phyloP scores from a whole-genome alignment of 1,139 yeast species.

The Petasospora fabianii region DNA sequence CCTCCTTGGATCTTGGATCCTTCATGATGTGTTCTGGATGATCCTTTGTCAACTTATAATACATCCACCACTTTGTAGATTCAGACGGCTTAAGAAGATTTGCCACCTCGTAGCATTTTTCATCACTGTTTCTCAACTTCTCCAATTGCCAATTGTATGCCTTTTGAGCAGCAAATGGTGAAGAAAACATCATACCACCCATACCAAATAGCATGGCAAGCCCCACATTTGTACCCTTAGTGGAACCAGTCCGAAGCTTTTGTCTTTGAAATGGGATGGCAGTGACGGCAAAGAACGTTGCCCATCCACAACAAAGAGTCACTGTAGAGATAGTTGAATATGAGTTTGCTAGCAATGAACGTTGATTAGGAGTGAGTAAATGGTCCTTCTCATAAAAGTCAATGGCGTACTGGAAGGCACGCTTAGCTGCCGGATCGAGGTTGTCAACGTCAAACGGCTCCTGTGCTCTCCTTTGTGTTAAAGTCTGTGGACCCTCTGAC shows the following conservation, averaged over 20 bases:
- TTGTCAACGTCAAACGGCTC: conserved; percentile 11
- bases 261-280: conserved; percentile 31
- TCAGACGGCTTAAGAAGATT: conserved; percentile 30
- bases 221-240: conserved; percentile 34
- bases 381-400: conserved; percentile 27
- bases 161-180: conserved; percentile 30
- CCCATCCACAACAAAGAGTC: conserved; percentile 30
- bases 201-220: conserved; percentile 32
- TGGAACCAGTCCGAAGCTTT: conserved; percentile 29
- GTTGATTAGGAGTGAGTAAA: conserved; percentile 18
- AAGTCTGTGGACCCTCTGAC: too few relatives aligned
- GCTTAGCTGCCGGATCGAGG: conserved; percentile 17
- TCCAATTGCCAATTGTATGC: conserved; percentile 29
- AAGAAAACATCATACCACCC: conserved; percentile 29
- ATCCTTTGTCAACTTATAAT: conserved; percentile 33
- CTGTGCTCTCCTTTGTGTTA: too few relatives aligned
- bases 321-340: conserved; percentile 20
- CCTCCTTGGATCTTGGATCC: conserved; percentile 33
- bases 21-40: conserved; percentile 36
- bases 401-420: conserved; percentile 24
- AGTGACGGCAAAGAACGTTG: conserved; percentile 30
- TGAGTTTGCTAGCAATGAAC: conserved; percentile 18
- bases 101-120: conserved; percentile 34
- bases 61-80: conserved; percentile 35
- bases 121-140: conserved; percentile 21